Conservation (phyloP, 225 moss, liverwort and hornwort species). For the Pseudoscleropodium purum region DNA sequence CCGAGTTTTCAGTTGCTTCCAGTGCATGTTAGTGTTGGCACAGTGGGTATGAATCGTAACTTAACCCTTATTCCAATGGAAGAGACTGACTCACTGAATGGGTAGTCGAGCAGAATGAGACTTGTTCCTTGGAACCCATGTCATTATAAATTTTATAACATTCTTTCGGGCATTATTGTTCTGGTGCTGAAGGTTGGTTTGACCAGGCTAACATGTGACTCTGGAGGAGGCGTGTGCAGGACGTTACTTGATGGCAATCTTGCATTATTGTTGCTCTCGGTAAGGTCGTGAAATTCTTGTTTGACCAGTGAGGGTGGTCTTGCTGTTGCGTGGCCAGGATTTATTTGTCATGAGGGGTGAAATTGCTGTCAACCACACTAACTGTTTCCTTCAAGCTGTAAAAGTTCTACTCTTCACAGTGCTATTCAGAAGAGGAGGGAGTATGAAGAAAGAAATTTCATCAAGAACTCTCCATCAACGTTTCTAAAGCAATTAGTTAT, state of each 20-base stretch:
- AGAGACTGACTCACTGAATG: background rate
- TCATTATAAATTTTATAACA: background rate
- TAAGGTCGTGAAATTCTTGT: background rate
- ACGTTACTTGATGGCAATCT: background rate
- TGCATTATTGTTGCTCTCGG: background rate
- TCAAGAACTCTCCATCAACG: no score
- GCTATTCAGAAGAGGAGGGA: background rate
- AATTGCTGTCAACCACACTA: background rate
- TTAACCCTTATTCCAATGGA: background rate
- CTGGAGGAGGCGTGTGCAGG: background rate
- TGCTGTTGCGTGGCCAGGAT: background rate
- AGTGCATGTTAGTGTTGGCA: no score
- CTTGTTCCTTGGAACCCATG: background rate
- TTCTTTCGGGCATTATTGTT: background rate
- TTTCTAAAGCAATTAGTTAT: no score
- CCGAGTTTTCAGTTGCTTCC: background rate
- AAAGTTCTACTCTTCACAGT: background rate
- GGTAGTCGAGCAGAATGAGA: background rate
- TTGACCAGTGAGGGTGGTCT: background rate
- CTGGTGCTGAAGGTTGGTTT: background rate
- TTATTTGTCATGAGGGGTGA: no score
- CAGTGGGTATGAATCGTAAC: background rate
- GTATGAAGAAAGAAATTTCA: background rate
- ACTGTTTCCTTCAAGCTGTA: background rate
- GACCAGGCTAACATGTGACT: background rate